Base-by-base conservation (phyloP, 176 grass and related monocot genomes). In the Triticum monococcum region DNA sequence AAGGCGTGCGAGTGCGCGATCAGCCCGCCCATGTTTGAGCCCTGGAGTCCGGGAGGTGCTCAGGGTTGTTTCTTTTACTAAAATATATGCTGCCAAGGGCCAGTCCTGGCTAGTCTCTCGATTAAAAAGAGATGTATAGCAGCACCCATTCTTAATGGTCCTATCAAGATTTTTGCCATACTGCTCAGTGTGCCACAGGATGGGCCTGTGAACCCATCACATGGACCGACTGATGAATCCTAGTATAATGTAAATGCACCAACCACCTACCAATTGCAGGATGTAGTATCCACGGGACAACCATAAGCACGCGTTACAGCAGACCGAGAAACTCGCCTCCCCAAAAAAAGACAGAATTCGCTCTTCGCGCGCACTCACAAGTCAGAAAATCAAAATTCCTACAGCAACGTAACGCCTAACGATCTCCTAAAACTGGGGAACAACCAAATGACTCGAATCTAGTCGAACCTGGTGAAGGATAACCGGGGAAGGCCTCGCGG, bases 391-490 rank as follows among this genome's bases (percentile, higher is more conserved):
- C 41, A 37, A 13, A 67, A 20, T 18, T 9, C 9, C 38, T 38
- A 23, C 11, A 22, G 75, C 11, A 79, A 67, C 5, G 59, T 32
- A 43, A 22, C 26, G 1, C 9, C 46, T 26, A 64, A 64, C 1
- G 69, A 26, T 25, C 69, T 13, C 17, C 8, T 18, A 82, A 17
- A 33, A 71, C 0, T 0, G 14, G 23, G 2, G 68, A 41, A 87
- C 12, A 43, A 36, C 28, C 10, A 81, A 9, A 25, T 16, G 57
- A 76, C 18, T 80, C 56, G 65, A 79, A 96, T 94, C 90, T 79
- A 88, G 54, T 77, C 69, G 77, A 75, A 98, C 97, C 94, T 94
- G 94, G 70, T 90, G 90, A 82, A 98, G 93, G 81, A 99, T 86
- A 43, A 99, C 89, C 60, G 89, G 88, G 81, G 81, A 96, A 62